phyloP scores from a whole-genome alignment of 2,329 filamentous ascomycete species.

The Colletotrichum shisoi region DNA sequence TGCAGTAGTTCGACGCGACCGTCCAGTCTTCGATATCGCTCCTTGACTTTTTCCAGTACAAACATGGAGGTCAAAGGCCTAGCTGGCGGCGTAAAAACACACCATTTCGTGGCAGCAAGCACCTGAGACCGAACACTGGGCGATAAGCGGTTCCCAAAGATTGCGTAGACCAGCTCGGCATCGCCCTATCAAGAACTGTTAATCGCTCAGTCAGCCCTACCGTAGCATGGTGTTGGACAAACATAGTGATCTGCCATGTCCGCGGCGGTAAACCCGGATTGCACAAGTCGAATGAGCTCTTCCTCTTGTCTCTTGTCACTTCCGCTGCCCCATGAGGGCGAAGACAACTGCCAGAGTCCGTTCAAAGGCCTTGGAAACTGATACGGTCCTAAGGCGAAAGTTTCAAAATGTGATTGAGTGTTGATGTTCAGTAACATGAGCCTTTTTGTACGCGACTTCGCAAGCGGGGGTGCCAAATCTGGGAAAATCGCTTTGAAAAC shows the following conservation, averaged over 20 bases:
- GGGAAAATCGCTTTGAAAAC: constrained; percentile 44
- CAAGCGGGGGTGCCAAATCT: not conserved
- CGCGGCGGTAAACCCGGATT: constrained; percentile 43
- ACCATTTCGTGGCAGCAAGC: constrained; percentile 50
- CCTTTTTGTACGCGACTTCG: constrained; percentile 9
- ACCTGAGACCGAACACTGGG: constrained; percentile 39
- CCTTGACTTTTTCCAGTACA: constrained; percentile 45
- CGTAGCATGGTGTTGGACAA: constrained; percentile 17
- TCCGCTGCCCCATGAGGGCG: constrained; percentile 44
- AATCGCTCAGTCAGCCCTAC: not conserved
- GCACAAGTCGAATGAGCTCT: constrained; percentile 43
- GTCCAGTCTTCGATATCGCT: constrained; percentile 47
- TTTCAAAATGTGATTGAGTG: constrained; percentile 38
- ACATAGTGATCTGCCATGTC: constrained; percentile 52
- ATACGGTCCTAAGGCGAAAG: constrained; percentile 40
- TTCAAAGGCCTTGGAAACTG: constrained; percentile 45
- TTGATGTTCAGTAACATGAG: constrained; percentile 9
- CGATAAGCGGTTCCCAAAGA: constrained; percentile 45
- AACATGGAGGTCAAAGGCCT: constrained; percentile 43
- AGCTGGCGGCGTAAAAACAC: constrained; percentile 45
- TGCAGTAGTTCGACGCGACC: constrained; percentile 49
- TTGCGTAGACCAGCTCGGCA: constrained; percentile 48
- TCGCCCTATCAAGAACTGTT: constrained; percentile 43
- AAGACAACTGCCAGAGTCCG: constrained; percentile 48
- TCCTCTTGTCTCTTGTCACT: constrained; percentile 42